Evolutionary conservation across 306 rosid genomes (phyloP).

Genomic region (Notholithocarpus densiflorus): DNA sequence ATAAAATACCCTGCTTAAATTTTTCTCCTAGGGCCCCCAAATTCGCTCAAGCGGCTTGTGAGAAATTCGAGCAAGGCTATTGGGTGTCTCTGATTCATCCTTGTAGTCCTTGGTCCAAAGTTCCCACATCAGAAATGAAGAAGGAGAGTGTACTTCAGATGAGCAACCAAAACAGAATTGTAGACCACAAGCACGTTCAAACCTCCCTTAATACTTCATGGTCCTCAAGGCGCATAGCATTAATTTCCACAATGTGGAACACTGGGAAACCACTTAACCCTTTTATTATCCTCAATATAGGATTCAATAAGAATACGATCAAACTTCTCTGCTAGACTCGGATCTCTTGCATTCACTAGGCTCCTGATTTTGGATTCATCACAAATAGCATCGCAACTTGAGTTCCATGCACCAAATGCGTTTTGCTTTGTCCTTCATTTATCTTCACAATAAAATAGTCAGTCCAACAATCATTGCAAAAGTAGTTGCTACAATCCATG

Average conservation of each 20-base stretch:
- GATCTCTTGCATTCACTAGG: conserved; percentile 29
- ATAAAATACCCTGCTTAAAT: too few species aligned
- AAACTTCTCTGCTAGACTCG: conserved; percentile 31
- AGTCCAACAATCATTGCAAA: conserved; percentile 41
- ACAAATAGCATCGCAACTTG: conserved; percentile 32
- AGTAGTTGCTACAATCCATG: conserved; percentile 30
- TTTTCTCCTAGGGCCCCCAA: too few species aligned
- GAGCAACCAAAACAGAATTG: conserved; percentile 35
- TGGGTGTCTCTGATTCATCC: conserved; percentile 34
- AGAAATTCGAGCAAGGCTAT: conserved; percentile 38
- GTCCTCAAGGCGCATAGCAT: conserved; percentile 29
- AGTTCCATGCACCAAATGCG: conserved; percentile 39
- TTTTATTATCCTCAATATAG: conserved; percentile 38
- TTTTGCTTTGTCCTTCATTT: conserved; percentile 37
- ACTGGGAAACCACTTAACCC: conserved; percentile 41
- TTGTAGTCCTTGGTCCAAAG: conserved; percentile 30
- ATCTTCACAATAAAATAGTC: conserved; percentile 39
- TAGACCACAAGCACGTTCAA: conserved; percentile 33
- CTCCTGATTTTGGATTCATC: conserved; percentile 31
- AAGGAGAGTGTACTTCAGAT: conserved; percentile 37
- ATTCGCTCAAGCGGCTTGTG: conserved; percentile 24
- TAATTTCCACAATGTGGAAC: conserved; percentile 45
- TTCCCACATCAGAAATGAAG: conserved; percentile 34
- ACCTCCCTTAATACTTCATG: conserved; percentile 26
- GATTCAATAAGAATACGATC: conserved; percentile 41